Evolutionary conservation across 1,139 yeast species (phyloP).

Genomic region (Yamadazyma jaroonii): DNA sequence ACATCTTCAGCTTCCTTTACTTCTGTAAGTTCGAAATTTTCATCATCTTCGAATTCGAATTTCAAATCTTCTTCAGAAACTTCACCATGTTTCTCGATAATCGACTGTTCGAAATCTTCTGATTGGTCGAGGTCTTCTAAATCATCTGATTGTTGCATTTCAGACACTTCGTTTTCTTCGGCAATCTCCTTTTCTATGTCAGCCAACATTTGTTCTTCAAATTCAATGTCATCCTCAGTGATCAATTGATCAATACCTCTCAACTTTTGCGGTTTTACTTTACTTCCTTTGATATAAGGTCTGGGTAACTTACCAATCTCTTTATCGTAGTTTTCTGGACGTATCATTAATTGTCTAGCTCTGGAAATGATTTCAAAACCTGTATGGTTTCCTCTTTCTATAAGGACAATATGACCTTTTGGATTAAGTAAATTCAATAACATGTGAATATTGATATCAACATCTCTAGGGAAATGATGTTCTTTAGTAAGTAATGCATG

Average conservation of each 20-base stretch:
- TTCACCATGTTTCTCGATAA: constrained; percentile 39
- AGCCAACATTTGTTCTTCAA: constrained; percentile 30
- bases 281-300: constrained; percentile 59
- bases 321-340: constrained; percentile 66
- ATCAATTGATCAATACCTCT: constrained; percentile 36
- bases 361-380: constrained; percentile 89
- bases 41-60: constrained; percentile 46
- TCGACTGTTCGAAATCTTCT: constrained; percentile 13
- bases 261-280: constrained; percentile 38
- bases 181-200: constrained; percentile 21
- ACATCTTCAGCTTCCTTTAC: not conserved
- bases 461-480: constrained; percentile 63
- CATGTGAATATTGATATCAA: constrained; percentile 66
- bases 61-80: constrained; percentile 43
- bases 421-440: constrained; percentile 65
- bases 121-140: constrained; percentile 9
- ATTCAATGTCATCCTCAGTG: constrained; percentile 31
- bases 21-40: constrained; percentile 33
- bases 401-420: constrained; percentile 70
- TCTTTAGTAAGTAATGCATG: constrained; percentile 70
- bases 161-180: constrained; percentile 8
- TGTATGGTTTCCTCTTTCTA: constrained; percentile 86
- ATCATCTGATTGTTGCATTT: constrained; percentile 10
- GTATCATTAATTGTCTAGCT: constrained; percentile 82
- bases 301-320: constrained; percentile 69